Conservation (phyloP, 1,284 basidiomycete species). For the Microbotryum scabiosae region DNA sequence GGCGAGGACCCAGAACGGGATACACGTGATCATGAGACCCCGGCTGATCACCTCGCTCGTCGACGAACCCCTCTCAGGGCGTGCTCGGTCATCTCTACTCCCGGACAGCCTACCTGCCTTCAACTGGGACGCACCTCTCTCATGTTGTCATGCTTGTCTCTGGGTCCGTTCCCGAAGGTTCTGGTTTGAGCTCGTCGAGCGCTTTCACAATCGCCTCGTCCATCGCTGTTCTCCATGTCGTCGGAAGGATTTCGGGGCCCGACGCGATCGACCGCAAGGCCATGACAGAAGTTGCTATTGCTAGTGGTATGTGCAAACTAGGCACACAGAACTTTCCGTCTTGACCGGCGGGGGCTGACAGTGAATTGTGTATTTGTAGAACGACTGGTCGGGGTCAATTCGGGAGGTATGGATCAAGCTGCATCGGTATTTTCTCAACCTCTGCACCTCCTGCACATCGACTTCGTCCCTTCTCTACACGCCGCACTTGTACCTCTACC, state of each 20-base stretch:
- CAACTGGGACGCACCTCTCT: not conserved
- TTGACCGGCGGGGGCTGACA: not conserved
- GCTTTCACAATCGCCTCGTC: conserved; percentile 79
- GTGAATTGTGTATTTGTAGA: conserved; percentile 45
- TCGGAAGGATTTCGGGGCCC: conserved; percentile 57
- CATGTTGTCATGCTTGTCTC: conserved; percentile 37
- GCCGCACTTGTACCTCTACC: conserved; percentile 55
- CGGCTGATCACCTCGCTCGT: not conserved
- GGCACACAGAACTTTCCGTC: not conserved
- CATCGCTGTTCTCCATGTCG: conserved; percentile 53
- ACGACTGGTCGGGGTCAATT: conserved; percentile 52
- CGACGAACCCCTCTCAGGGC: conserved; percentile 47
- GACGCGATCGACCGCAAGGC: conserved; percentile 55
- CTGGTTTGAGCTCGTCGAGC: conserved; percentile 66
- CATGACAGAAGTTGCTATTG: conserved; percentile 63
- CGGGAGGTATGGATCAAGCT: conserved; percentile 42
- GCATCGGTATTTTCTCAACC: conserved; percentile 32
- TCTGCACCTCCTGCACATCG: conserved; percentile 31
- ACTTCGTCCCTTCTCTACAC: conserved; percentile 63
- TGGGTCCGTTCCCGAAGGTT: conserved; percentile 70
- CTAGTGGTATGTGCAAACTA: conserved; percentile 47
- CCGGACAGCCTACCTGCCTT: not conserved
- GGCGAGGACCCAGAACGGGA: too few species aligned
- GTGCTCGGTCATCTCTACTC: conserved; percentile 55
- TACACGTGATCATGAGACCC: too few species aligned